phyloP scores from a whole-genome alignment of 1,284 basidiomycete species.

The Ganoderma leucocontextum region DNA sequence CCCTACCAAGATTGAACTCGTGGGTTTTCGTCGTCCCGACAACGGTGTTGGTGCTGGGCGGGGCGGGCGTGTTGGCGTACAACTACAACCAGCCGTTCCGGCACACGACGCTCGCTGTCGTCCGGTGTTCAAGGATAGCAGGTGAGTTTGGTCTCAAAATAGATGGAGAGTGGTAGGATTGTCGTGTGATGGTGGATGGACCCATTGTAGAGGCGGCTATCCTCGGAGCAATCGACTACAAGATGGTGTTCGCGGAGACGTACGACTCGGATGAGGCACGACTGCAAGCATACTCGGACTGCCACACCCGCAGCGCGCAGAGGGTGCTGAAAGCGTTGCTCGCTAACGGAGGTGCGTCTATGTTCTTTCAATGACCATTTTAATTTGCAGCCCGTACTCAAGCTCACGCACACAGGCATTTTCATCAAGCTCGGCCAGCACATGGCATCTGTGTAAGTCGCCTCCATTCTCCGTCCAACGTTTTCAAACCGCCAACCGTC shows the following conservation, averaged over 20 bases:
- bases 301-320: slow-evolving; percentile 83
- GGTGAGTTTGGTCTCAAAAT: slow-evolving; percentile 47
- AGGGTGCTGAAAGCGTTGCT: slow-evolving; percentile 83
- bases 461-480: no score
- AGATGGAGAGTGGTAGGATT: background rate
- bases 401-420: slow-evolving; percentile 59
- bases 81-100: slow-evolving; percentile 70
- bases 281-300: slow-evolving; percentile 71
- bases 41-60: slow-evolving; percentile 38
- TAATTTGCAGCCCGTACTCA: background rate
- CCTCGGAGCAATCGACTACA: slow-evolving; percentile 84
- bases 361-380: no score
- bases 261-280: slow-evolving; percentile 67
- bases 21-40: slow-evolving; percentile 38
- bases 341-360: slow-evolving; percentile 80
- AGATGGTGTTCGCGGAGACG: slow-evolving; percentile 70
- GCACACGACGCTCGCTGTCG: slow-evolving; percentile 66
- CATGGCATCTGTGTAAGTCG: slow-evolving; percentile 72
- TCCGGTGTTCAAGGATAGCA: slow-evolving; percentile 80
- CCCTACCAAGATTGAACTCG: slow-evolving; percentile 21
- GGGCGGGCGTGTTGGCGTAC: slow-evolving; percentile 60
- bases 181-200: slow-evolving; percentile 3
- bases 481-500: background rate
- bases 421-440: slow-evolving; percentile 97
- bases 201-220: slow-evolving; percentile 63